Evolutionary conservation across 108 stramenopile species (phyloP).

Genomic region (Thalassiosira profunda): DNA sequence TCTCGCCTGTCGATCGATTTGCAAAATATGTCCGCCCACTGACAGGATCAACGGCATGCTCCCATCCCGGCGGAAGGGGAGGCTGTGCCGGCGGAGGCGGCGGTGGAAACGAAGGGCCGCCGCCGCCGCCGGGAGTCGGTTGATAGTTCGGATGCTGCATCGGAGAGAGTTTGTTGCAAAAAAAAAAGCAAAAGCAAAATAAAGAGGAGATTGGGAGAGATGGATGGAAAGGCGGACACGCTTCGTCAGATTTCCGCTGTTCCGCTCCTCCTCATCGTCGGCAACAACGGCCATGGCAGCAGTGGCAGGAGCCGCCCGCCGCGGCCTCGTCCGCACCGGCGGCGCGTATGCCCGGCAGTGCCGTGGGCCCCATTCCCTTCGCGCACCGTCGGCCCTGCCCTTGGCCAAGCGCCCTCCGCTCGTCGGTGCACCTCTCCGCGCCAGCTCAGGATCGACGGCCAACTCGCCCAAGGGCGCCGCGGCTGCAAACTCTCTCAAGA

Average conservation of each 20-base stretch:
- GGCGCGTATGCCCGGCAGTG: constrained; percentile 1
- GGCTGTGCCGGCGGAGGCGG: constrained; percentile 27
- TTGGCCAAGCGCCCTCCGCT: background rate
- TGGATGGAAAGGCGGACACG: no score
- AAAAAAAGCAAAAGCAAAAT: no score
- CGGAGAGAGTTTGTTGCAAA: no score
- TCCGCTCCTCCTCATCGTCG: no score
- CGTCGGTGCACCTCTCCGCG: background rate
- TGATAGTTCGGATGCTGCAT: no score
- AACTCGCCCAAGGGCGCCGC: background rate
- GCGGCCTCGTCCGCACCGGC: background rate
- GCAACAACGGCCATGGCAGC: no score
- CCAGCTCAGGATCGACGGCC: background rate
- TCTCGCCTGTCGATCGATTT: constrained; percentile 51
- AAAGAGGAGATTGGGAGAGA: no score
- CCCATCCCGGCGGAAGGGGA: constrained; percentile 49
- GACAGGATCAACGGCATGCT: constrained; percentile 37
- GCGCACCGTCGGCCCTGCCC: background rate
- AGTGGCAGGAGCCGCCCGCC: background rate
- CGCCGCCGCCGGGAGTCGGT: background rate
- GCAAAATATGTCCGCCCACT: constrained; percentile 32
- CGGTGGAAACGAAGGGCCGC: constrained; percentile 19
- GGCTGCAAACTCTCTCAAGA: constrained; percentile 25
- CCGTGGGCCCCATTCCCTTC: background rate
- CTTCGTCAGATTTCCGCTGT: no score